Percentiles rank a stretch among this genome's conserved stretches.
phyloP scores from a whole-genome alignment of 2,329 filamentous ascomycete species.

The Colletotrichum sp. region DNA sequence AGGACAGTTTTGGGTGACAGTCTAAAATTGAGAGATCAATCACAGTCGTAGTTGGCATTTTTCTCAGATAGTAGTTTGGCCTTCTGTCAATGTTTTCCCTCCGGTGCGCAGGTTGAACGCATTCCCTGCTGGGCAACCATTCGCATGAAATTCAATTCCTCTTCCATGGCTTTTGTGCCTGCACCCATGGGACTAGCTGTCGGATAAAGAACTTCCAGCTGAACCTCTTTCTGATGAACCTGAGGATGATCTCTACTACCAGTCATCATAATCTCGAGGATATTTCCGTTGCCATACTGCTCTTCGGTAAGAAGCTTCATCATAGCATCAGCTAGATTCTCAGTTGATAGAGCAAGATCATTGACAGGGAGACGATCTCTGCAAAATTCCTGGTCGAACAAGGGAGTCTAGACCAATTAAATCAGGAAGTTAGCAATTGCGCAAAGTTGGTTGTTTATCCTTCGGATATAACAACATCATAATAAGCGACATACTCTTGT shows the following conservation, averaged over 20 bases:
- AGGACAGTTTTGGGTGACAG: not conserved
- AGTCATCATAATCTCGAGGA: conserved; percentile 23
- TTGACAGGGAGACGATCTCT: not conserved
- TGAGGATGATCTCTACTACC: conserved; percentile 6
- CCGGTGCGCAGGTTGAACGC: not conserved
- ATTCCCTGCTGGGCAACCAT: not conserved
- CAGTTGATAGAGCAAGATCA: not conserved
- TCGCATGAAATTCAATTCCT: not conserved
- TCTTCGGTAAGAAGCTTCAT: conserved; percentile 11
- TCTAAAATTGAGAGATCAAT: not conserved
- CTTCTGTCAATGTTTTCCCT: not conserved
- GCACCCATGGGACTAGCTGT: not conserved
- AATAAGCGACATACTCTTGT: not conserved
- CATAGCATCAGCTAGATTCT: conserved; percentile 7
- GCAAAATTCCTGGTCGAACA: not conserved
- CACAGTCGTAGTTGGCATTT: not conserved
- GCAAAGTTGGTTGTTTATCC: not conserved
- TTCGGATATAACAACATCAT: not conserved
- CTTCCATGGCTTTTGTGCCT: not conserved
- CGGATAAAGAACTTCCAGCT: not conserved
- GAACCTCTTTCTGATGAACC: conserved; percentile 20
- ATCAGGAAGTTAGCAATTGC: not conserved
- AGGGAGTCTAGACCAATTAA: not conserved
- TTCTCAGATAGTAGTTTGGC: not conserved
- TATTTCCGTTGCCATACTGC: conserved; percentile 24